Conservation (phyloP, 176 grass and related monocot genomes). For the Alloteropsis semialata region DNA sequence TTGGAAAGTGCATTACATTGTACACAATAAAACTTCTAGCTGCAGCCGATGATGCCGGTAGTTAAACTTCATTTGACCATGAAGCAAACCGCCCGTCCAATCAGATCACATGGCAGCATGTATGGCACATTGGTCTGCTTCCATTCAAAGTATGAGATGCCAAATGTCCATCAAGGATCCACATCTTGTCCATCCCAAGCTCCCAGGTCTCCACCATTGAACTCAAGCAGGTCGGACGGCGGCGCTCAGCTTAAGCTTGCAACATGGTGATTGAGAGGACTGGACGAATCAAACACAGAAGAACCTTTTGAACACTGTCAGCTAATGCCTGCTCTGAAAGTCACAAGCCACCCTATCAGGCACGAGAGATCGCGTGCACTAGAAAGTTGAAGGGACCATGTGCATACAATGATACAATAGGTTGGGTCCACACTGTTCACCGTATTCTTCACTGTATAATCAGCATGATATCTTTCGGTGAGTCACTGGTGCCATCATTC, state of each 20-base stretch:
- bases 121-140: neutral
- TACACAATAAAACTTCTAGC: neutral
- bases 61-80: slow-evolving; percentile 21
- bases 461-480: neutral
- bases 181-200: neutral
- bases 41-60: neutral
- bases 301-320: neutral
- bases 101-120: slow-evolving; percentile 7
- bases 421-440: neutral
- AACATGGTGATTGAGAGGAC: neutral
- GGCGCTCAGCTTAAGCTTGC: neutral
- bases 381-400: slow-evolving; percentile 4
- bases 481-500: neutral
- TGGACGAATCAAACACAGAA: slow-evolving; percentile 8
- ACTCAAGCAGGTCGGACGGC: neutral
- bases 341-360: neutral
- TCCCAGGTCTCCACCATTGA: neutral
- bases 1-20: neutral
- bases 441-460: neutral
- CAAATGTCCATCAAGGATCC: neutral
- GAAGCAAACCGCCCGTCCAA: slow-evolving; percentile 27
- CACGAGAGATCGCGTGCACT: neutral
- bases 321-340: slow-evolving; percentile 16
- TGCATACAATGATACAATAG: neutral
- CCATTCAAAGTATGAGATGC: slow-evolving; percentile 23